These are phyloP conservation scores for Ustilago shanxiensis DNA, from an alignment of 1,284 basidiomycete genomes.

Conservation along the genomic window DNA sequence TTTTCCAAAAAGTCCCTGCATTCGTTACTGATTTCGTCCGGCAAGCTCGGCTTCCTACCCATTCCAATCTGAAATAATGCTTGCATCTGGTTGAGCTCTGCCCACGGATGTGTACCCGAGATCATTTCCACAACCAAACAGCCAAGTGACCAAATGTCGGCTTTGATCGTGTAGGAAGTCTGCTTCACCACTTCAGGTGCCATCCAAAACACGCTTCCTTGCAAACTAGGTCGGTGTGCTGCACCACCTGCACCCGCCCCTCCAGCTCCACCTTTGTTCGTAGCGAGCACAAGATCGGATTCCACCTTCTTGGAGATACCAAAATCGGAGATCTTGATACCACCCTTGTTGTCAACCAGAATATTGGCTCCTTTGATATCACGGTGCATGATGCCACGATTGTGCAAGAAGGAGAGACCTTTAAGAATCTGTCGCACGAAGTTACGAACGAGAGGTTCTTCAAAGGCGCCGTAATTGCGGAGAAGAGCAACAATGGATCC, in stretches of 20 bases:
- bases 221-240: constrained; percentile 86
- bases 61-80: constrained; percentile 68
- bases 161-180: constrained; percentile 90
- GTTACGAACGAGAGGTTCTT: constrained; percentile 91
- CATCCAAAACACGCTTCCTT: constrained; percentile 93
- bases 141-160: constrained; percentile 98
- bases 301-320: constrained; percentile 99
- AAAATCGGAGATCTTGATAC: constrained; percentile 98
- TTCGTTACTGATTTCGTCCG: constrained; percentile 63
- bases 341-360: constrained; percentile 97
- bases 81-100: constrained; percentile 93
- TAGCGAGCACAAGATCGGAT: constrained; percentile 73
- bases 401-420: constrained; percentile 92
- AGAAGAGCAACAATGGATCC: constrained; percentile 94
- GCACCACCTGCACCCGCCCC: constrained; percentile 18
- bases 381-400: constrained; percentile 94
- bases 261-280: constrained; percentile 30
- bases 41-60: constrained; percentile 53
- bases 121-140: constrained; percentile 99
- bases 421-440: constrained; percentile 94
- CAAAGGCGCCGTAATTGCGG: constrained; percentile 94
- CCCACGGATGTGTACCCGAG: constrained; percentile 96
- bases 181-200: constrained; percentile 93
- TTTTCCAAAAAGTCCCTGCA: constrained; percentile 61
- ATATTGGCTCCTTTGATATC: constrained; percentile 99